A percentile compares a stretch with the other conserved stretches of the same genome.
Conservation (phyloP, 495 filamentous ascomycete species). For the Daldinia childiae region DNA sequence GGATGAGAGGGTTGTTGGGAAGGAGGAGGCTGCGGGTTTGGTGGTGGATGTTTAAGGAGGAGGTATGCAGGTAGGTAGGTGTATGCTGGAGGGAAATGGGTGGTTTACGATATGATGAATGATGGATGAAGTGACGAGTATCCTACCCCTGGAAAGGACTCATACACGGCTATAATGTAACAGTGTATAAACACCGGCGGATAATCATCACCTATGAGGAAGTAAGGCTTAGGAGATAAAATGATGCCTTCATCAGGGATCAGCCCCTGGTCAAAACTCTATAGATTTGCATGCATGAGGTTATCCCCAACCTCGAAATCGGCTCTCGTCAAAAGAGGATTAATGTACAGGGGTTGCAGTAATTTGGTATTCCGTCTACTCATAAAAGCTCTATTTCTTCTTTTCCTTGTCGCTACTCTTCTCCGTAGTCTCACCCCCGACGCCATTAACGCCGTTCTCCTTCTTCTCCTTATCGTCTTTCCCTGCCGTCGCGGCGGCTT, state of each 20-base stretch:
- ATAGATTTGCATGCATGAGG: conserved; percentile 33
- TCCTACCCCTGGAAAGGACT: not conserved
- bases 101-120: not conserved
- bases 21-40: conserved; percentile 80
- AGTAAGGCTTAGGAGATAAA: not conserved
- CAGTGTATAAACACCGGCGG: not conserved
- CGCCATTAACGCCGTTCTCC: conserved; percentile 64
- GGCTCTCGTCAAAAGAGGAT: conserved; percentile 29
- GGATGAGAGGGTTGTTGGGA: conserved; percentile 61
- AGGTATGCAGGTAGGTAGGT: not conserved
- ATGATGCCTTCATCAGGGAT: conserved; percentile 16
- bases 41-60: conserved; percentile 67
- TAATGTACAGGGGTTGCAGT: conserved; percentile 37
- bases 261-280: conserved; percentile 16
- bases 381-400: conserved; percentile 54
- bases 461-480: conserved; percentile 69
- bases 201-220: not conserved
- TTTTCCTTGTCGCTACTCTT: conserved; percentile 72
- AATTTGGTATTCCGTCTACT: conserved; percentile 21
- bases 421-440: conserved; percentile 73
- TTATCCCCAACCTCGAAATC: conserved; percentile 14
- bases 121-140: conserved; percentile 17
- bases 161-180: not conserved
- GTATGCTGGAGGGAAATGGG: not conserved
- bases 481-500: conserved; percentile 57